Percentiles rank a stretch among this genome's conserved stretches.
These are phyloP conservation scores for Xerocomellus dryophilus DNA, from an alignment of 768 basidiomycete species.

Conservation along the genomic window DNA sequence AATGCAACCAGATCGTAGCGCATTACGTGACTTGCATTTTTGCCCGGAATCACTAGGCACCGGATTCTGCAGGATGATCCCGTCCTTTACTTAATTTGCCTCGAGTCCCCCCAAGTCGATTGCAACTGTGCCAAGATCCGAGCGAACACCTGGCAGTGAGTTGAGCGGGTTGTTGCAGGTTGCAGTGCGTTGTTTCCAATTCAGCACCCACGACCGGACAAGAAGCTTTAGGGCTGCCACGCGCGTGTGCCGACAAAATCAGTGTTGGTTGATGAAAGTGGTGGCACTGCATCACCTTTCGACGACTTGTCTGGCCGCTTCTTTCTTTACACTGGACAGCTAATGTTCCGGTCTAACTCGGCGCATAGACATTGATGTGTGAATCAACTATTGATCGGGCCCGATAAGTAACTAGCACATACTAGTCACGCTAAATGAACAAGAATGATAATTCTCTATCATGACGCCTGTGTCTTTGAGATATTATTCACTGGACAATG, in stretches of 20 bases:
- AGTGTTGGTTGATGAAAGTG: background rate
- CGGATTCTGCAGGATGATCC: background rate
- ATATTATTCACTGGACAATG: background rate
- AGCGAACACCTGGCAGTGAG: background rate
- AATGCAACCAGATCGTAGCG: slow-evolving; percentile 10
- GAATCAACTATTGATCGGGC: background rate
- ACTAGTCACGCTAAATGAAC: background rate
- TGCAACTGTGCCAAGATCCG: too few relatives aligned
- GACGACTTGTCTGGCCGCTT: background rate
- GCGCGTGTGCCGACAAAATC: too few relatives aligned
- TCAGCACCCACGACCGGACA: background rate
- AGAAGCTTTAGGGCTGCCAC: too few relatives aligned
- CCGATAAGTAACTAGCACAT: background rate
- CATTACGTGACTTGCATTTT: slow-evolving; percentile 6
- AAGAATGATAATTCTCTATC: background rate
- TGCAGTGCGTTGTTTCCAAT: background rate
- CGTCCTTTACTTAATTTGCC: background rate
- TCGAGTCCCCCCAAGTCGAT: background rate
- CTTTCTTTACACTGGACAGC: too few relatives aligned
- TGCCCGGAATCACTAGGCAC: background rate
- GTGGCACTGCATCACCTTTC: background rate
- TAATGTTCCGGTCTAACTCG: background rate
- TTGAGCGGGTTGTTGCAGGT: background rate
- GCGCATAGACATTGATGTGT: background rate
- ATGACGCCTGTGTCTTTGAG: background rate